Evolutionary conservation across 208 protist species (phyloP), one percentile per base, ranked within the genome.

Genomic region (Crithidia fasciculata): DNA sequence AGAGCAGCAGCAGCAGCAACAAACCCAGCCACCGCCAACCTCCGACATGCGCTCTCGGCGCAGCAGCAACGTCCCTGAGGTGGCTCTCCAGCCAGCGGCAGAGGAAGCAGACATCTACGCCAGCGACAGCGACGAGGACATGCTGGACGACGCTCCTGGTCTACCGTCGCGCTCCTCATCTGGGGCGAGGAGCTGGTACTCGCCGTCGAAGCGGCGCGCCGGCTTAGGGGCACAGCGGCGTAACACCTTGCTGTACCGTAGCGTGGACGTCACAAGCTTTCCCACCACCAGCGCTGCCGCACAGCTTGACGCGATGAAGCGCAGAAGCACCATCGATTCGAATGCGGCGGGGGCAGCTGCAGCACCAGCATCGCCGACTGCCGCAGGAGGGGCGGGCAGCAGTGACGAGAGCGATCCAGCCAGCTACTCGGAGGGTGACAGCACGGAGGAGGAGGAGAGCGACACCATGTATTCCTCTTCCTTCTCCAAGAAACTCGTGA

Each of bases 171-270:
- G 44, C 28, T 43, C 45, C 19, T 4, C 43, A 4, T 13, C 16
- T 4, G 40, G 54, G 3, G n/a, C 19, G 2, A 53, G 18, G 8
- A 74, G 69, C 50, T 74, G 69, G 69, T 74, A 74, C 58, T 74
- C 69, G 43, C 52, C 69, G 4, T 61, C 49, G 15, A 74, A 74
- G 43, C 59, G 69, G 13, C 69, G 69, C 18, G 50, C 69, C 4
- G 69, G 69, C 13, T 19, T 74, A 5, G 69, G 69, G 7, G 28
- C 69, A 5, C 61, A 60, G 58, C 69, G 69, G 28, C 69, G 69
- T 41, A 74, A 74, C 49, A n/a, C 61, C 4, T n/a, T 66, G 52
- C 61, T 66, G 19, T 66, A 52, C 41, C 61, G 61, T 19, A 66
- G 45, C 45, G 45, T 66, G 2, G 61, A 66, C 43, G 39, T 66